Evolutionary conservation across 1,139 yeast species (phyloP).

Genomic region (Diutina siamensis): DNA sequence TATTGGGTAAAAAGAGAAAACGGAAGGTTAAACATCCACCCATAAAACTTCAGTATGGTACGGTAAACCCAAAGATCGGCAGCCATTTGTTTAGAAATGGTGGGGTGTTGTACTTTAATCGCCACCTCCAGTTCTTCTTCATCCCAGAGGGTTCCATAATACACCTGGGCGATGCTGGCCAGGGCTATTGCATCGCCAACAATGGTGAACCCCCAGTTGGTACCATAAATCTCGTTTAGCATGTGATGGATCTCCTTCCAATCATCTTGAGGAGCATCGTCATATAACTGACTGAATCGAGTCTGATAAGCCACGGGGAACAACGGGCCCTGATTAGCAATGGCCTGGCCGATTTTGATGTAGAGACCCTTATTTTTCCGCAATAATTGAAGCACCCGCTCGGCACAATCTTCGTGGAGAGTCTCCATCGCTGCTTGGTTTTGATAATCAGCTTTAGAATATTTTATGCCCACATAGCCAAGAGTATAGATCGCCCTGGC

Average conservation of each 20-base stretch:
- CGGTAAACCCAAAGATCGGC: conserved; percentile 52
- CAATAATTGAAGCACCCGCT: conserved; percentile 40
- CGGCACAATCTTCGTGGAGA: conserved; percentile 51
- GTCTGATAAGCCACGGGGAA: conserved; percentile 54
- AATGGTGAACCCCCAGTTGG: conserved; percentile 18
- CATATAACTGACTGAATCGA: conserved; percentile 47
- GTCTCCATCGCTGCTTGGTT: conserved; percentile 31
- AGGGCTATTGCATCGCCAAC: conserved; percentile 52
- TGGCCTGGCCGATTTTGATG: conserved; percentile 66
- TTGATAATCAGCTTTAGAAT: conserved; percentile 11
- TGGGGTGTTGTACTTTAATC: conserved; percentile 56
- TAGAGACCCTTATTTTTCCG: conserved; percentile 57
- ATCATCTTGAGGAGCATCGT: conserved; percentile 56
- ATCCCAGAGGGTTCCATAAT: conserved; percentile 35
- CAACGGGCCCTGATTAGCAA: conserved; percentile 58
- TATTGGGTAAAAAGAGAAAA: conserved; percentile 45
- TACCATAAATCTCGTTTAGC: conserved; percentile 30
- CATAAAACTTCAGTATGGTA: conserved; percentile 41
- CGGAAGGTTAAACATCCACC: conserved; percentile 53
- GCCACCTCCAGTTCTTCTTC: conserved; percentile 39
- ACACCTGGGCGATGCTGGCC: conserved; percentile 70
- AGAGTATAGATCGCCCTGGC: background rate
- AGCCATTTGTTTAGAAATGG: conserved; percentile 42
- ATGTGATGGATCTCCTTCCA: conserved; percentile 44
- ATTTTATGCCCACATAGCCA: background rate